Conservation (phyloP, 495 filamentous ascomycete species). For the Neurospora tetrasperma region DNA sequence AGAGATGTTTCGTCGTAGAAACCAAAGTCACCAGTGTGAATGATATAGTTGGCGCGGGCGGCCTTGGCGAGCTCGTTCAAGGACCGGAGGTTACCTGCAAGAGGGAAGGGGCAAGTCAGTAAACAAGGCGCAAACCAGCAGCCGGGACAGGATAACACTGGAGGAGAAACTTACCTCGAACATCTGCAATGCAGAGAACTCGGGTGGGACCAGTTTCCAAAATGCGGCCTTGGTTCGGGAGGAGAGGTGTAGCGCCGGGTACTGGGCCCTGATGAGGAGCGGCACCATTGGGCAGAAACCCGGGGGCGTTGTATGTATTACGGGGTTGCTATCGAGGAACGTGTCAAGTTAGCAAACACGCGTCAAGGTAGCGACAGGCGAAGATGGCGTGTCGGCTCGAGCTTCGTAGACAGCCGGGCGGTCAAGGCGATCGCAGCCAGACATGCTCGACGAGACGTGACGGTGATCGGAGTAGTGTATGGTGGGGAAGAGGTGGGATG, state of each 20-base stretch:
- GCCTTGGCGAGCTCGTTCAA: constrained; percentile 92
- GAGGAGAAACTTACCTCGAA: constrained; percentile 60
- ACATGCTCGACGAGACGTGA: not conserved
- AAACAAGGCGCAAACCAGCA: constrained; percentile 7
- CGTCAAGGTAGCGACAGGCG: not conserved
- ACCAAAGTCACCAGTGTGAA: constrained; percentile 98
- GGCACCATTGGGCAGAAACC: constrained; percentile 46
- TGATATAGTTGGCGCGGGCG: constrained; percentile 88
- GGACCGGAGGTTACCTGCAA: constrained; percentile 79
- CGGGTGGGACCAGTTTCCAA: constrained; percentile 77
- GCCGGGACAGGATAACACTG: not conserved
- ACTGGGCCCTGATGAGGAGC: constrained; percentile 33
- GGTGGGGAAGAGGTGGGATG: not conserved
- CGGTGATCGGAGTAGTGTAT: not conserved
- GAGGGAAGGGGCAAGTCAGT: constrained; percentile 4
- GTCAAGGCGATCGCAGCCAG: not conserved
- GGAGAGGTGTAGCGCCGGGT: constrained; percentile 44
- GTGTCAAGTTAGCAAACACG: constrained; percentile 1
- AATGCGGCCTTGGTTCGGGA: constrained; percentile 52
- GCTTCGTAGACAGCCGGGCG: not conserved
- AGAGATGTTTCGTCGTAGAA: constrained; percentile 97
- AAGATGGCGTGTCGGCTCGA: not conserved
- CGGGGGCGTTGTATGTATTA: constrained; percentile 31
- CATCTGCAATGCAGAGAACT: constrained; percentile 93
- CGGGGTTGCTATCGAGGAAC: constrained; percentile 27